Base-by-base conservation (phyloP, 176 grass and related monocot genomes). In the Aegilops tauschii region DNA sequence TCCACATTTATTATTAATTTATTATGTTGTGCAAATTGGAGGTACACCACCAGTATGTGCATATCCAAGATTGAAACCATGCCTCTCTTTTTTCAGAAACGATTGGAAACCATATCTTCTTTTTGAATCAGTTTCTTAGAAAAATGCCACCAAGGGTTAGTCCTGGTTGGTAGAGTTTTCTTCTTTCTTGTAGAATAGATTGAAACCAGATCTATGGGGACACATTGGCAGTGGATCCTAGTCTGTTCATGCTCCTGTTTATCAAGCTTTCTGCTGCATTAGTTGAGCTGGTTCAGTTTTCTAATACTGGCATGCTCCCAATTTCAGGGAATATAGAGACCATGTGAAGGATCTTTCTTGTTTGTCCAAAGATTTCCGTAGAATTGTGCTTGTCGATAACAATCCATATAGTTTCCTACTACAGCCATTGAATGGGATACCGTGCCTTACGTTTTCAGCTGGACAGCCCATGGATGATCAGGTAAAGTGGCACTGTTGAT, bases 341-440 rank as follows among this genome's bases (percentile, higher is more conserved):
- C 93, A 96, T 85, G 96, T 96, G 21, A 98, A 98, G 84, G 96
- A 98, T 82, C 86, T 98, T 66, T 91, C 93, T 82, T 90, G 96
- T 84, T 40, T 98, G 76, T 95, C 92, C 29, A 90, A 94, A 84
- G 96, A 98, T 92, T 88, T 95, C 65, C 56, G 62, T 77, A 78
- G 92, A 70, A 82, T 90, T 42, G 93, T 98, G 20, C 87, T 98
- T 85, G 92, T 98, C 67, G 96, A 98, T 88, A 98, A 98, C 85
- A 98, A 98, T 69, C 96, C 93, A 59, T 96, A 94, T 77, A 96
- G 93, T 86, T 98, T 98, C 88, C 70, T 98, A 40, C 65, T 98
- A 63, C 96, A 98, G 85, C 96, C 96, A 39, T 77, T 84, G 64
- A 98, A 98, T 88, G 96, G 93, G 88, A 96, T 98, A 89, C 96